A percentile compares a stretch with the other conserved stretches of the same genome.
These are phyloP conservation scores for Hamamelis virginiana DNA, from an alignment of 164 flowering plant genomes.

Conservation along the genomic window DNA sequence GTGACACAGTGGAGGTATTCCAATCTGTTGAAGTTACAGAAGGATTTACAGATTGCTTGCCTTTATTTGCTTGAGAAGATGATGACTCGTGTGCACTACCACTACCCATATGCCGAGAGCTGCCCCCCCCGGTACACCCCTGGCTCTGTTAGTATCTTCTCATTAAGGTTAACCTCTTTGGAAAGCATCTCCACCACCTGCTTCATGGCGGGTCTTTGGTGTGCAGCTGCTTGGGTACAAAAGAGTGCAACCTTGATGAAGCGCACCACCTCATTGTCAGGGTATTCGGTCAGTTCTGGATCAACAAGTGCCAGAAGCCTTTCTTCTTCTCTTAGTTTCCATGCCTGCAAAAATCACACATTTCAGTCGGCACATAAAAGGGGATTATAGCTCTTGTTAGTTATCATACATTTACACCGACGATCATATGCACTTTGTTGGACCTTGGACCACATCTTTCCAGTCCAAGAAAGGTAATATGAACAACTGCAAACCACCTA, in stretches of 20 bases:
- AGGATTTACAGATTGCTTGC: conserved; percentile 24
- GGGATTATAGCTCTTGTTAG: background rate
- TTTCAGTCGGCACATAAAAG: background rate
- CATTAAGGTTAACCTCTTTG: conserved; percentile 49
- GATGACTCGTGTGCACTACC: conserved; percentile 26
- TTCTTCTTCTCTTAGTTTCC: conserved; percentile 68
- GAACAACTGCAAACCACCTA: too few species aligned
- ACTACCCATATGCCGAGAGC: conserved; percentile 12
- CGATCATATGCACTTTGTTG: too few species aligned
- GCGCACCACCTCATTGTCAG: conserved; percentile 53
- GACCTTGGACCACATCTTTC: too few species aligned
- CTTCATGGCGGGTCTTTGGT: conserved; percentile 70
- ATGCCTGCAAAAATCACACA: conserved; percentile 46
- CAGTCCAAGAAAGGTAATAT: too few species aligned
- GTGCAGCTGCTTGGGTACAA: conserved; percentile 73
- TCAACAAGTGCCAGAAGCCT: conserved; percentile 73
- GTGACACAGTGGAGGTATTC: conserved; percentile 23
- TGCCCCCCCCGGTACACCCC: conserved; percentile 39
- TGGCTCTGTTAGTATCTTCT: conserved; percentile 51
- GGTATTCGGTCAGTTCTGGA: conserved; percentile 50
- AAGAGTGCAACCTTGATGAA: conserved; percentile 79
- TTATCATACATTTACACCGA: too few species aligned
- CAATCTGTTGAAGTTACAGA: conserved; percentile 22
- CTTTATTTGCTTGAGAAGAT: conserved; percentile 29
- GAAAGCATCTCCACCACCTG: conserved; percentile 80